Conservation (phyloP, 371 early-diverging fungal species). For the Mortierella sp. region DNA sequence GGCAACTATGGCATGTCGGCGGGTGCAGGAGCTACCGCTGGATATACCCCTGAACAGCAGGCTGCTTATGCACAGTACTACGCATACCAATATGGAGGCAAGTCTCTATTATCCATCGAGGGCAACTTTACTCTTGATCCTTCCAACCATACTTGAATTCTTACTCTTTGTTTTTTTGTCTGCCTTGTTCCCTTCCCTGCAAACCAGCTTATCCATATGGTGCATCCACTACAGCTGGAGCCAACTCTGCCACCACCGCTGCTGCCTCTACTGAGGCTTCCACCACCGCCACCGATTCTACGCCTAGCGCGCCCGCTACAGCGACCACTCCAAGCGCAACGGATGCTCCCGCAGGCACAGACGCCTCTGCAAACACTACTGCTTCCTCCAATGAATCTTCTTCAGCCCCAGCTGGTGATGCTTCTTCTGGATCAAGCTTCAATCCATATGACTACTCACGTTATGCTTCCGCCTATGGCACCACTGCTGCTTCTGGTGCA, state of each 20-base stretch:
- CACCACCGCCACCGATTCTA: constrained; percentile 14
- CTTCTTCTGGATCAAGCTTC: too few species aligned
- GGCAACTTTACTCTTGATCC: background rate
- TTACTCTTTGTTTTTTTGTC: background rate
- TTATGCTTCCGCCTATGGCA: constrained; percentile 35
- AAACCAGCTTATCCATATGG: constrained; percentile 64
- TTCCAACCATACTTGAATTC: background rate
- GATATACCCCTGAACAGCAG: constrained; percentile 47
- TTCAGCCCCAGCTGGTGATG: too few species aligned
- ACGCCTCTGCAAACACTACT: constrained; percentile 24
- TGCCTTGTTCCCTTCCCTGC: constrained; percentile 57
- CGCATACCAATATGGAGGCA: constrained; percentile 42
- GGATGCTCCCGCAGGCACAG: constrained; percentile 20
- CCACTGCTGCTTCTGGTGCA: background rate
- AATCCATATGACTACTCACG: constrained; percentile 40
- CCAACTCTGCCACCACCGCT: constrained; percentile 14
- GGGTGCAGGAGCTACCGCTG: constrained; percentile 20
- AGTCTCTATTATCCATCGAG: background rate
- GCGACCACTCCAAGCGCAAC: too few species aligned
- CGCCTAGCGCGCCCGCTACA: too few species aligned
- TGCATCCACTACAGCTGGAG: constrained; percentile 14
- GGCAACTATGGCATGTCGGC: constrained; percentile 24
- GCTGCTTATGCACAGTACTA: constrained; percentile 53
- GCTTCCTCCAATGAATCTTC: too few species aligned
- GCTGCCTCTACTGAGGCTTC: constrained; percentile 31